Conservation (phyloP, 2,329 filamentous ascomycete species). For the Trichoderma oligosporum region DNA sequence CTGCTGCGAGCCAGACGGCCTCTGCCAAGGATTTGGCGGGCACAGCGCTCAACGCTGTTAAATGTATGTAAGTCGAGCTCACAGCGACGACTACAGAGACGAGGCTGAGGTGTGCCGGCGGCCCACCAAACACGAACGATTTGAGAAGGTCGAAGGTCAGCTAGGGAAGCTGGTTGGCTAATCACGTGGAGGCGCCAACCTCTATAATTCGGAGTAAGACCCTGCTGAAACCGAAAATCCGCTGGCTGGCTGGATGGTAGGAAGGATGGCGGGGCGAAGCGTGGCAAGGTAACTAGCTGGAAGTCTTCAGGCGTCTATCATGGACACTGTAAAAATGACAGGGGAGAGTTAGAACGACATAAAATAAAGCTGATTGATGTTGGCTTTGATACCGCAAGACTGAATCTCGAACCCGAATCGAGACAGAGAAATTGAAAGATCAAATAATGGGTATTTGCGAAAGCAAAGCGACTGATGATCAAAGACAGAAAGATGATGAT, state of each 20-base stretch:
- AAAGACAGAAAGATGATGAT: background rate
- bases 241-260: conserved; percentile 2
- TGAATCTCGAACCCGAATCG: background rate
- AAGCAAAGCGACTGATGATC: background rate
- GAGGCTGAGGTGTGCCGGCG: conserved; percentile 21
- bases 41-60: conserved; percentile 30
- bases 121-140: conserved; percentile 17
- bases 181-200: conserved; percentile 23
- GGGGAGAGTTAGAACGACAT: background rate
- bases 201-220: conserved; percentile 2
- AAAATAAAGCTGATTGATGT: background rate
- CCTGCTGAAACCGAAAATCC: background rate
- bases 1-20: conserved; percentile 20
- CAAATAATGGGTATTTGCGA: too few relatives aligned
- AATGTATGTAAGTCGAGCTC: conserved; percentile 32
- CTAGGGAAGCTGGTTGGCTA: conserved; percentile 6
- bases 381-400: background rate
- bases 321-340: background rate
- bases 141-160: conserved; percentile 12
- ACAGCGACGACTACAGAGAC: conserved; percentile 26
- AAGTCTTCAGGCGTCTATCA: background rate
- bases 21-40: conserved; percentile 27
- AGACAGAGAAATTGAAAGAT: background rate
- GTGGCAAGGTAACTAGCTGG: background rate
- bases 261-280: background rate